phyloP scores from a whole-genome alignment of 352 stramenopile species.

The Phytopythium ostracodes region DNA sequence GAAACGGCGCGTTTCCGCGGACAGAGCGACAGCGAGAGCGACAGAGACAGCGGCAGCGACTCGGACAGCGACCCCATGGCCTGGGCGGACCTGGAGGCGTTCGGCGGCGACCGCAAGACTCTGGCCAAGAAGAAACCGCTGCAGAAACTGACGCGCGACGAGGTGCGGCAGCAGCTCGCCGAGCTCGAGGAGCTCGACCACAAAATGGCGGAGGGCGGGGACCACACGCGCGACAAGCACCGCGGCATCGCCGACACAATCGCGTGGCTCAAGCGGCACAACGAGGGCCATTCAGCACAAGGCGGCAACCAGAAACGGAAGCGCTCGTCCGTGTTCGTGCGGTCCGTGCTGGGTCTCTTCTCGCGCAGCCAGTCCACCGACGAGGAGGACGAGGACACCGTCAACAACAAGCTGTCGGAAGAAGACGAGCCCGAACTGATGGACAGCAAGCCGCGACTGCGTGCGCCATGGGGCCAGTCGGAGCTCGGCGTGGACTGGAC shows the following conservation, averaged over 20 bases:
- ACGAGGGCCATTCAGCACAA: constrained; percentile 24
- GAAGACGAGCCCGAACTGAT: constrained; percentile 16
- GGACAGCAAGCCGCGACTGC: constrained; percentile 21
- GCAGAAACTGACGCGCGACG: constrained; percentile 27
- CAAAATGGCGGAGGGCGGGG: constrained; percentile 5
- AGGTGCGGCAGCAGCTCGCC: constrained; percentile 13
- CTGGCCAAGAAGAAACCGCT: constrained; percentile 29
- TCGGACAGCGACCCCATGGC: constrained; percentile 25
- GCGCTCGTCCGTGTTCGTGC: constrained; percentile 57
- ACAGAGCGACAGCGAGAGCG: constrained; percentile 14
- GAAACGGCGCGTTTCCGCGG: constrained; percentile 6
- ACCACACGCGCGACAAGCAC: background rate
- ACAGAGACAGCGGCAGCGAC: constrained; percentile 4
- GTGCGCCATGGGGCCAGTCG: constrained; percentile 40
- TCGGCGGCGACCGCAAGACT: constrained; percentile 43
- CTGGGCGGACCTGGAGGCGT: constrained; percentile 41
- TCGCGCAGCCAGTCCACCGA: constrained; percentile 10
- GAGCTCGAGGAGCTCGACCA: constrained; percentile 16
- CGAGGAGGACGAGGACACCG: constrained; percentile 13
- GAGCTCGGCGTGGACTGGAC: constrained; percentile 42
- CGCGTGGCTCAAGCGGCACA: constrained; percentile 64
- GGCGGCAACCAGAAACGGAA: constrained; percentile 33
- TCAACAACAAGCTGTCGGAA: constrained; percentile 4
- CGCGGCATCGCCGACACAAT: constrained; percentile 56
- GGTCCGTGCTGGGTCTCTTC: constrained; percentile 53